A percentile compares a stretch with the other conserved stretches of the same genome.
Evolutionary conservation across 768 basidiomycete genomes (phyloP).

Genomic region (Collybia mongolica): DNA sequence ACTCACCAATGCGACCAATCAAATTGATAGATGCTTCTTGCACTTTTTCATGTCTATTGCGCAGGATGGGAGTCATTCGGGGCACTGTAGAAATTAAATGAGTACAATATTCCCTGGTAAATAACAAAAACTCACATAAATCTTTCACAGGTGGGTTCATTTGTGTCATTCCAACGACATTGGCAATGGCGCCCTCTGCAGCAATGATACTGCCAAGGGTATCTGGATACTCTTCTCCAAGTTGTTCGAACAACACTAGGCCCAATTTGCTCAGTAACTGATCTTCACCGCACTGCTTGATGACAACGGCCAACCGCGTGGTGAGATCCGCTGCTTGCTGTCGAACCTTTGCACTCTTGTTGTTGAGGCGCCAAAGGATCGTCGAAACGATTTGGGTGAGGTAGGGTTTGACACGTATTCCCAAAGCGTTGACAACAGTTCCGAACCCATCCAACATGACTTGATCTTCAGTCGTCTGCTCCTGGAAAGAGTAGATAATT

Average conservation of each 20-base stretch:
- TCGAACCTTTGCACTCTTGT: slow-evolving; percentile 99
- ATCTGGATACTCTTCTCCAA: slow-evolving; percentile 99
- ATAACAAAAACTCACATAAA: slow-evolving; percentile 66
- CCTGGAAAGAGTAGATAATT: slow-evolving; percentile 99
- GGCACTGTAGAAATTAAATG: slow-evolving; percentile 61
- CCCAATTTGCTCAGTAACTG: slow-evolving; percentile 94
- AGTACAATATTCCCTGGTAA: neutral
- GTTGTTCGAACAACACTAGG: slow-evolving; percentile 94
- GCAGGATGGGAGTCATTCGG: slow-evolving; percentile 99
- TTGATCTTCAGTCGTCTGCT: slow-evolving; percentile 98
- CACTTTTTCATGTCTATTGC: slow-evolving; percentile 98
- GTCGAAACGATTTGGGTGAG: slow-evolving; percentile 99
- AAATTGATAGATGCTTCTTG: slow-evolving; percentile 99
- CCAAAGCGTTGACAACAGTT: slow-evolving; percentile 94
- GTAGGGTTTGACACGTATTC: slow-evolving; percentile 96
- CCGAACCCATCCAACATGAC: slow-evolving; percentile 99
- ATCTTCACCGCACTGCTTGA: slow-evolving; percentile 98
- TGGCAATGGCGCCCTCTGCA: slow-evolving; percentile 97
- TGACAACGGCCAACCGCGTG: slow-evolving; percentile 92
- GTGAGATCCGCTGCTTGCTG: slow-evolving; percentile 99
- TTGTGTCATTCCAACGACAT: slow-evolving; percentile 99
- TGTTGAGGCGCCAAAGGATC: slow-evolving; percentile 98
- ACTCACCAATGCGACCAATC: slow-evolving; percentile 90
- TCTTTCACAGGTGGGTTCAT: slow-evolving; percentile 99
- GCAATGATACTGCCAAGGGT: slow-evolving; percentile 99